These are phyloP conservation scores for Ophiostoma ips DNA, from an alignment of 2,329 filamentous ascomycete species.

Conservation along the genomic window DNA sequence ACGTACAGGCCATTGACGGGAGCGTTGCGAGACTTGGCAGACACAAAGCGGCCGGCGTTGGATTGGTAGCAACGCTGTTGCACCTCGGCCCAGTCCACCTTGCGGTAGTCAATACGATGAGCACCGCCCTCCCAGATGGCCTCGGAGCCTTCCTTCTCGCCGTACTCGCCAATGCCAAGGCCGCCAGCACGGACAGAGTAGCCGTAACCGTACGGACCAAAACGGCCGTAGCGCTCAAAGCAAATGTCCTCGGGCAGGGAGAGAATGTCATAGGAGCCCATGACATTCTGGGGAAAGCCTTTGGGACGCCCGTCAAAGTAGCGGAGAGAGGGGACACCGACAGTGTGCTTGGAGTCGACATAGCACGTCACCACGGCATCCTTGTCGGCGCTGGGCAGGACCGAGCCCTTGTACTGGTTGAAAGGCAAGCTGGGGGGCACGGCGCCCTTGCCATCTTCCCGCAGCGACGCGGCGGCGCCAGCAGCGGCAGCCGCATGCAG, in stretches of 20 bases:
- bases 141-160: constrained; percentile 69
- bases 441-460: constrained; percentile 12
- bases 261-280: constrained; percentile 77
- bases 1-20: constrained; percentile 39
- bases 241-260: constrained; percentile 74
- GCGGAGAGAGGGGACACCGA: constrained; percentile 55
- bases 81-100: constrained; percentile 64
- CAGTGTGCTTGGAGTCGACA: constrained; percentile 50
- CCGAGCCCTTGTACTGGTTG: constrained; percentile 7
- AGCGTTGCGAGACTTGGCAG: constrained; percentile 25
- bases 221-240: constrained; percentile 79
- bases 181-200: constrained; percentile 70
- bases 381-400: constrained; percentile 16
- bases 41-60: constrained; percentile 57
- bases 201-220: constrained; percentile 80
- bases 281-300: constrained; percentile 71
- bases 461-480: constrained; percentile 5
- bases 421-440: constrained; percentile 12
- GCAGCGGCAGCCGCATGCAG: constrained; percentile 14
- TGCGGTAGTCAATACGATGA: constrained; percentile 61
- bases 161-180: constrained; percentile 70
- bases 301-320: constrained; percentile 65
- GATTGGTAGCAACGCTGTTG: constrained; percentile 59
- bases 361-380: constrained; percentile 62
- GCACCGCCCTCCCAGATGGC: constrained; percentile 57